Evolutionary conservation across 108 stramenopile genomes (phyloP), one percentile per base, ranked within the genome.

Genomic region (Discostella stelligeroides): DNA sequence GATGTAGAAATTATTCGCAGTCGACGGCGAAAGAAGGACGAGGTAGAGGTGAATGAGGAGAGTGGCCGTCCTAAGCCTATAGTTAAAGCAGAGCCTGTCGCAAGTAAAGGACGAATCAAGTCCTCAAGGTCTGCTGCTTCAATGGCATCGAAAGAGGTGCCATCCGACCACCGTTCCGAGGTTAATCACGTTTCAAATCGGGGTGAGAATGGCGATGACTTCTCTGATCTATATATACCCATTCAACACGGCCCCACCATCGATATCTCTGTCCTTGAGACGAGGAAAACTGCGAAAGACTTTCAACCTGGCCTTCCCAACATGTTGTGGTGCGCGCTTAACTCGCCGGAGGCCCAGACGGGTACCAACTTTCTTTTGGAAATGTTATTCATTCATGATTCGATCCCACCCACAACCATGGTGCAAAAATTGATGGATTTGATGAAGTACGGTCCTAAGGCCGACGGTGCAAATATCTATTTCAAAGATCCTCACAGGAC

Each of bases 401-500:
- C 65, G 10, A 56, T 67, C 56, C 77, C 55, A 17, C 72, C 47
- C 24, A n/a, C 46, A 25, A 28, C 54, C 50, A 45, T 73, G 72
- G 37, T 63, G 21, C 67, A 68, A 62, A 80, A 75, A 42, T 45
- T 76, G 15, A 47, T 74, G 62, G 68, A 76, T 38, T 38, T 80
- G 34, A 75, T 80, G 69, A 75, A 69, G 8, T 63, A 41, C 7
- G 79, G 79, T 15, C 79, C 79, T 7, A 75, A 80, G 51, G 69
- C 68, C 15, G 79, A 80, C 21, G 79, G 79, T 43, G 63, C 51
- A 25, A 67, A 48, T 37, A 39, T 80, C 8, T 76, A 56, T 38
- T 80, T 80, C 48, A 75, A 76, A 48, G 79, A 80, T 34, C 79
- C 74, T n/a, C 68, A 63, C 25, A 47, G 74, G 27, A 80, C 69